phyloP scores from a whole-genome alignment of 2,329 filamentous ascomycete genomes.

The Dothiorella sarmentorum region DNA sequence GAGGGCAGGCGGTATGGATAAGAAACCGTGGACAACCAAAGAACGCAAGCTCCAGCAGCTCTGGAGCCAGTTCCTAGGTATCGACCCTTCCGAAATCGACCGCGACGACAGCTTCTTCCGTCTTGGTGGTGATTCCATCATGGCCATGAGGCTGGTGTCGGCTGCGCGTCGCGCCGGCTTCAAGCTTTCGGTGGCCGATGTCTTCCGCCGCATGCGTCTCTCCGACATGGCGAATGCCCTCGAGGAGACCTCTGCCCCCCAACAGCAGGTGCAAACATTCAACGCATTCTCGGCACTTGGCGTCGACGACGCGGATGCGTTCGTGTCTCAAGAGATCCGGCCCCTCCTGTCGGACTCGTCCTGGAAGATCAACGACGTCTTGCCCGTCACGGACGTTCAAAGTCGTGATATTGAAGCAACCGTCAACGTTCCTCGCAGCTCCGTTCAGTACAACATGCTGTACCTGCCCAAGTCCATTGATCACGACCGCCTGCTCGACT shows the following conservation, averaged over 20 bases:
- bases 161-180: conserved; percentile 35
- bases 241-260: conserved; percentile 34
- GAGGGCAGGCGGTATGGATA: not conserved
- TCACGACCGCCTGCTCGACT: conserved; percentile 45
- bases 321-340: conserved; percentile 49
- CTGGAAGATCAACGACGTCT: conserved; percentile 54
- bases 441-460: conserved; percentile 62
- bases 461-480: conserved; percentile 56
- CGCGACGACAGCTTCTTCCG: conserved; percentile 43
- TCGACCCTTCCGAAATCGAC: conserved; percentile 34
- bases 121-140: conserved; percentile 46
- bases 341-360: conserved; percentile 51
- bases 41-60: conserved; percentile 27
- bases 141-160: conserved; percentile 45
- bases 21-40: conserved; percentile 22
- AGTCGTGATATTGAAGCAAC: conserved; percentile 60
- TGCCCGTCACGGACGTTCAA: conserved; percentile 58
- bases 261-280: conserved; percentile 28
- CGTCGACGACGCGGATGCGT: conserved; percentile 38
- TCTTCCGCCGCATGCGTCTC: conserved; percentile 43
- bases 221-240: conserved; percentile 53
- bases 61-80: conserved; percentile 28
- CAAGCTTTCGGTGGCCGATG: conserved; percentile 41
- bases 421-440: conserved; percentile 56
- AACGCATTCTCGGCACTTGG: conserved; percentile 53